Evolutionary conservation across 192 early-diverging fungal genomes (phyloP).

Genomic region (Pilaira anomala): DNA sequence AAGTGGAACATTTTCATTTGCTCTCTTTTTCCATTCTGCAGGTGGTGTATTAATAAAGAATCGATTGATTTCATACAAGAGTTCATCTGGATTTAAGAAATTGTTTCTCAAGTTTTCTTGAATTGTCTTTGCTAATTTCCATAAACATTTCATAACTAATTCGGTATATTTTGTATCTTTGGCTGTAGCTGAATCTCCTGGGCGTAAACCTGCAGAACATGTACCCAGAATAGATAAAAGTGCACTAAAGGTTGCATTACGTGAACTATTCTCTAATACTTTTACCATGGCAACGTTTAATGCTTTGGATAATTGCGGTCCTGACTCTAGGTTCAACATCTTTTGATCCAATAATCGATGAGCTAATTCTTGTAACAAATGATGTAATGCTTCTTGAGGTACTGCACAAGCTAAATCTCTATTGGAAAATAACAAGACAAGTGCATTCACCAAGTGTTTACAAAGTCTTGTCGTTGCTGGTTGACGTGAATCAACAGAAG

Average conservation of each 20-base stretch:
- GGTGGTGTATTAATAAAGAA: slow-evolving; percentile 84
- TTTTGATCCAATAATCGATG: slow-evolving; percentile 76
- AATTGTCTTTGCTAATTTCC: slow-evolving; percentile 91
- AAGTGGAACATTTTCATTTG: slow-evolving; percentile 65
- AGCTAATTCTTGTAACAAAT: slow-evolving; percentile 74
- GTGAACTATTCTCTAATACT: slow-evolving; percentile 84
- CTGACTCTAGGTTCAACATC: slow-evolving; percentile 57
- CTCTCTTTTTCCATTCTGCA: slow-evolving; percentile 81
- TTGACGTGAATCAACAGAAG: slow-evolving; percentile 48
- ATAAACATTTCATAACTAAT: slow-evolving; percentile 93
- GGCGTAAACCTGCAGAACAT: slow-evolving; percentile 50
- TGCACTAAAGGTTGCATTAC: slow-evolving; percentile 72
- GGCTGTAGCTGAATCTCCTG: slow-evolving; percentile 41
- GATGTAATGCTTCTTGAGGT: slow-evolving; percentile 60
- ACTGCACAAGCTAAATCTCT: slow-evolving; percentile 63
- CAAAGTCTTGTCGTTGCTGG: slow-evolving; percentile 62
- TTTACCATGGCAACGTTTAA: slow-evolving; percentile 88
- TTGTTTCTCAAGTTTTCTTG: slow-evolving; percentile 62
- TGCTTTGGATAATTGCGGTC: slow-evolving; percentile 60
- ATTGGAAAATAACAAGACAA: slow-evolving; percentile 76
- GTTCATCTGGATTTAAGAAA: slow-evolving; percentile 57
- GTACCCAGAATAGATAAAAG: slow-evolving; percentile 71
- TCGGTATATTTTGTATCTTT: slow-evolving; percentile 77
- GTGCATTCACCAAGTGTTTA: slow-evolving; percentile 73
- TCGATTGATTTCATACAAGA: slow-evolving; percentile 75